A percentile compares a stretch with the other conserved stretches of the same genome.
Evolutionary conservation across 2,329 filamentous ascomycete genomes (phyloP).

Genomic region (Clarireedia sp.): DNA sequence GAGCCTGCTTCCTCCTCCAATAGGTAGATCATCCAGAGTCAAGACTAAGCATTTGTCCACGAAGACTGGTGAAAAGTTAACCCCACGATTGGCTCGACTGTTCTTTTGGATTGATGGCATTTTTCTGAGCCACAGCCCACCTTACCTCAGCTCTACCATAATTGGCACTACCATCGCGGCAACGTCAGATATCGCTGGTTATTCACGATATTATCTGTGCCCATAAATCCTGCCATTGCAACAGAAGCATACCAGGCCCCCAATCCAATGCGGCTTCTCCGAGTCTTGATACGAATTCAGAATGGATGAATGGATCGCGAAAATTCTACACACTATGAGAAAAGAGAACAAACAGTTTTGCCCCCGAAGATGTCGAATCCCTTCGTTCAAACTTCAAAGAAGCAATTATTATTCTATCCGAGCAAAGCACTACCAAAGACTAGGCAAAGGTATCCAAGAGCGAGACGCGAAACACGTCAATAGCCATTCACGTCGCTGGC

Average conservation of each 20-base stretch:
- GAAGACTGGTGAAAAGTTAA: too few species aligned
- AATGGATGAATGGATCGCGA: slow-evolving; percentile 8
- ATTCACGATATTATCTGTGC: background rate
- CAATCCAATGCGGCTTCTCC: slow-evolving; percentile 14
- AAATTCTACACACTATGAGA: background rate
- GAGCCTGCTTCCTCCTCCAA: too few species aligned
- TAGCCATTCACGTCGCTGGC: slow-evolving; percentile 21
- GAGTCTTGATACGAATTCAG: slow-evolving; percentile 5
- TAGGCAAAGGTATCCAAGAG: slow-evolving; percentile 5
- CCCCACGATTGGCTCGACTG: too few species aligned
- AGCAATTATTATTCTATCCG: background rate
- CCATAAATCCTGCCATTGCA: background rate
- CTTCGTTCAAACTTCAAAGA: background rate
- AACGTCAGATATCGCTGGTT: background rate
- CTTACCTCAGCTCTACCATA: background rate
- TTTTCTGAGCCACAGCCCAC: background rate
- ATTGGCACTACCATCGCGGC: background rate
- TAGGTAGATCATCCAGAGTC: too few species aligned
- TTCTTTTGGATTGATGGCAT: background rate
- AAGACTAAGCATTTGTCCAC: too few species aligned
- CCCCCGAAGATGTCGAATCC: background rate
- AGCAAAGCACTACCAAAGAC: background rate
- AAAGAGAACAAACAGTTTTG: background rate
- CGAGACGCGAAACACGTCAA: slow-evolving; percentile 22
- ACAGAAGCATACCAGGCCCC: background rate